Conservation (phyloP, 2,329 filamentous ascomycete genomes). For the Lachnellula subtilissima region DNA sequence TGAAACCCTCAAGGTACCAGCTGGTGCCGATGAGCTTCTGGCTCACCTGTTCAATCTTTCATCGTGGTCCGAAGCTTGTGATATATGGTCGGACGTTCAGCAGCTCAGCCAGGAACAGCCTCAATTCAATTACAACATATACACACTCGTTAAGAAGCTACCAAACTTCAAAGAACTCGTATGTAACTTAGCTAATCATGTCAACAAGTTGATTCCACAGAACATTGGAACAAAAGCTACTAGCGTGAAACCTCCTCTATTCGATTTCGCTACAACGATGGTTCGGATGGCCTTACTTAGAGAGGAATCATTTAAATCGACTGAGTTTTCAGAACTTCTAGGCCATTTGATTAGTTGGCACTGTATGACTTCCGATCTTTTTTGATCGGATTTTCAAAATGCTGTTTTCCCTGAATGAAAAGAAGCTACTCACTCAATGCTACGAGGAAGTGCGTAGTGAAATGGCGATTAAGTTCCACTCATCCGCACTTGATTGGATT, state of each 20-base stretch:
- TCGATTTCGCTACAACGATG: constrained; percentile 17
- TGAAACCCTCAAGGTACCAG: constrained; percentile 13
- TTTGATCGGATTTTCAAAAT: constrained; percentile 17
- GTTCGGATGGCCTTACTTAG: constrained; percentile 15
- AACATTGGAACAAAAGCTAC: neutral
- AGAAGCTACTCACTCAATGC: constrained; percentile 16
- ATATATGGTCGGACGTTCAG: constrained; percentile 18
- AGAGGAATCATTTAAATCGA: constrained; percentile 9
- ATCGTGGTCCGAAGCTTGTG: constrained; percentile 23
- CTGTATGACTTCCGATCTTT: constrained; percentile 13
- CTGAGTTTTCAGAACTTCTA: constrained; percentile 17
- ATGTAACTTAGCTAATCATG: constrained; percentile 15
- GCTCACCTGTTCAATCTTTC: constrained; percentile 19
- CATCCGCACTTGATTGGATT: constrained; percentile 28
- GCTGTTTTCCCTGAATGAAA: constrained; percentile 18
- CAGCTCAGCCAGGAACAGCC: neutral
- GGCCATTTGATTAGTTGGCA: constrained; percentile 20
- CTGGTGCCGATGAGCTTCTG: constrained; percentile 23
- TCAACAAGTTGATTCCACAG: constrained; percentile 5
- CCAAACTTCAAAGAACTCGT: constrained; percentile 11
- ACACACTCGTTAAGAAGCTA: constrained; percentile 9
- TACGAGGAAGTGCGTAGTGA: constrained; percentile 22
- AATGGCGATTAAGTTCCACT: constrained; percentile 12
- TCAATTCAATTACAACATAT: constrained; percentile 11
- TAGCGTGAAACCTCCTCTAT: neutral